Percentiles rank a stretch among this genome's conserved stretches.
These are phyloP conservation scores for Penicillium expansum DNA, from an alignment of 2,329 filamentous ascomycete species.

Conservation along the genomic window DNA sequence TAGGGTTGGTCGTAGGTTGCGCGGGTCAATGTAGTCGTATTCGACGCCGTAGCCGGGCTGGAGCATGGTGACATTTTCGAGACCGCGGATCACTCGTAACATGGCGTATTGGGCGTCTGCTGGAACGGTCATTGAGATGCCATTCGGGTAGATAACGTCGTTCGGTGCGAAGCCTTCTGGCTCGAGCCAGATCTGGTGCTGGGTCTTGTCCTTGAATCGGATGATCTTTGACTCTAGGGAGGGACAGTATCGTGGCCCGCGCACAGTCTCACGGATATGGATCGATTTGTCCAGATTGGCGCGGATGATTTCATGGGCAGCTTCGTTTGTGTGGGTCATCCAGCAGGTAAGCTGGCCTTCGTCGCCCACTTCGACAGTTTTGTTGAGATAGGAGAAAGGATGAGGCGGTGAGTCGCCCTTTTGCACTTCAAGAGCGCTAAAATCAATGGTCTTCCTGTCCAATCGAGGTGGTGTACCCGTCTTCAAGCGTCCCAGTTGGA, in stretches of 20 bases:
- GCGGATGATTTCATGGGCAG: constrained; percentile 77
- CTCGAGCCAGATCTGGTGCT: constrained; percentile 93
- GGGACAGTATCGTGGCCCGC: constrained; percentile 91
- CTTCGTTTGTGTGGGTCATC: constrained; percentile 80
- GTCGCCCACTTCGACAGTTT: constrained; percentile 64
- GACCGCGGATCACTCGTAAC: constrained; percentile 79
- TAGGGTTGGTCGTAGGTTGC: constrained; percentile 79
- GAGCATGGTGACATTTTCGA: constrained; percentile 87
- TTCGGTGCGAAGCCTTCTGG: constrained; percentile 85
- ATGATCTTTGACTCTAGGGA: constrained; percentile 94
- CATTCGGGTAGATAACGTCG: constrained; percentile 91
- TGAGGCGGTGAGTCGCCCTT: constrained; percentile 78
- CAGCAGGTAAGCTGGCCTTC: constrained; percentile 81
- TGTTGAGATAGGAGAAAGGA: constrained; percentile 89
- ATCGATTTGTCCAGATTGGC: constrained; percentile 93
- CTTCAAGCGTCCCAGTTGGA: constrained; percentile 85
- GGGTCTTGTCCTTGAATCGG: constrained; percentile 74
- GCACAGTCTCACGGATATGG: constrained; percentile 92
- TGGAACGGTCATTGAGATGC: constrained; percentile 94
- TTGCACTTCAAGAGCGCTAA: constrained; percentile 67
- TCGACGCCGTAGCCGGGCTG: constrained; percentile 96
- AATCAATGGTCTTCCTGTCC: constrained; percentile 79
- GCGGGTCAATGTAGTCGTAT: constrained; percentile 96
- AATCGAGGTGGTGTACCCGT: constrained; percentile 92
- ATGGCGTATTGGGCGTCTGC: constrained; percentile 80